Conservation (phyloP, 2,329 filamentous ascomycete species). For the Beauveria asiatica region DNA sequence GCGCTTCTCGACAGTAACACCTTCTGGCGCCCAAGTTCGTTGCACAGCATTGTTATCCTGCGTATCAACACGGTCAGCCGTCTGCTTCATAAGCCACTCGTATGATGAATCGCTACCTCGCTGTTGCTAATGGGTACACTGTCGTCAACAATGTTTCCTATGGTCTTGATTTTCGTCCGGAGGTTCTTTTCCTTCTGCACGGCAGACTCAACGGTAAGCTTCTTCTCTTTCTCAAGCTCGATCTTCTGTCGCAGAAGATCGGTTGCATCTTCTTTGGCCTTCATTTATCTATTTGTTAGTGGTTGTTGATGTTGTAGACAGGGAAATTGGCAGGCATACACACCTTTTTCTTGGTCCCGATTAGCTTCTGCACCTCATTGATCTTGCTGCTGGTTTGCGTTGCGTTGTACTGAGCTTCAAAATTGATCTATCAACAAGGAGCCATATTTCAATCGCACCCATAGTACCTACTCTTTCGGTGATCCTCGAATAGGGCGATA, state of each 20-base stretch:
- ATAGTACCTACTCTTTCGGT: conserved; percentile 55
- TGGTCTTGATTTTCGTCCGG: conserved; percentile 69
- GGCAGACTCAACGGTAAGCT: conserved; percentile 65
- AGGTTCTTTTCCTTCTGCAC: conserved; percentile 66
- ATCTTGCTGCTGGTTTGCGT: conserved; percentile 77
- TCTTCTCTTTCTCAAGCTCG: conserved; percentile 73
- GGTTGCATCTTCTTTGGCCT: conserved; percentile 79
- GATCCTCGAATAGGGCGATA: conserved; percentile 77
- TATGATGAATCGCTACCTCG: conserved; percentile 43
- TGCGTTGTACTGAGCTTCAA: conserved; percentile 57
- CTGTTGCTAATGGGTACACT: conserved; percentile 76
- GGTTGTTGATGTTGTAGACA: background rate
- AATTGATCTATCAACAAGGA: too few relatives aligned
- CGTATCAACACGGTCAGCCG: background rate
- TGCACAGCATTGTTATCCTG: conserved; percentile 72
- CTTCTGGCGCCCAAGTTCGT: conserved; percentile 73
- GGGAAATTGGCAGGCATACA: conserved; percentile 3
- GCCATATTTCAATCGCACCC: too few relatives aligned
- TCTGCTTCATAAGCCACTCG: background rate
- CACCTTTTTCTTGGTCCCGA: conserved; percentile 85
- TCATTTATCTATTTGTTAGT: background rate
- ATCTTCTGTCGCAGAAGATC: conserved; percentile 72
- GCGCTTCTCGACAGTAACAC: conserved; percentile 64
- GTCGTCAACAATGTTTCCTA: conserved; percentile 69
- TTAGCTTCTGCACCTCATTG: conserved; percentile 83